phyloP scores from a whole-genome alignment of 345 rosid species.

The Mallotus nudiflorus region DNA sequence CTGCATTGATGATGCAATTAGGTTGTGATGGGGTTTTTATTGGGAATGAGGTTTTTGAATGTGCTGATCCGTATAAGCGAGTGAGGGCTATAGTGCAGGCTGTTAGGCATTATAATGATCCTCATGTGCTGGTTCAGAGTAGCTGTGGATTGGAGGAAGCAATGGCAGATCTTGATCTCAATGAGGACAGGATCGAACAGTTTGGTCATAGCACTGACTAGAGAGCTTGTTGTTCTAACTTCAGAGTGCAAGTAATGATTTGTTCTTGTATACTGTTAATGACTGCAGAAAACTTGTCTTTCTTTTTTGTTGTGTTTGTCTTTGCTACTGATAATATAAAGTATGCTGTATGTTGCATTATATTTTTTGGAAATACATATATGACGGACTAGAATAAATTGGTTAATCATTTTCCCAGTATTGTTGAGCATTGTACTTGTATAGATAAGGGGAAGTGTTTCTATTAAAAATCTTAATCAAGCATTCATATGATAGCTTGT shows the following conservation, averaged over 20 bases:
- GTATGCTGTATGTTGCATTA: constrained; percentile 5
- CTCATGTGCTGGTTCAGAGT: constrained; percentile 29
- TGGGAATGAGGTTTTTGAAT: constrained; percentile 31
- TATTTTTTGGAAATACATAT: background rate
- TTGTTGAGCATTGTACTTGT: too few relatives aligned
- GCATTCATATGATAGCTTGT: too few relatives aligned
- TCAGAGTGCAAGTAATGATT: too few relatives aligned
- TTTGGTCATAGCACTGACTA: constrained; percentile 24
- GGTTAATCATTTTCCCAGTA: too few relatives aligned
- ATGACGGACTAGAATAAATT: constrained; percentile 2
- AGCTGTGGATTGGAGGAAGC: constrained; percentile 29
- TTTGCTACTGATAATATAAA: background rate
- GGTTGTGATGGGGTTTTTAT: constrained; percentile 45
- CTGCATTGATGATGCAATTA: constrained; percentile 46
- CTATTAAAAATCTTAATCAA: too few relatives aligned
- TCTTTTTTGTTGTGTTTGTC: background rate
- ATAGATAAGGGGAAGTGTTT: too few relatives aligned
- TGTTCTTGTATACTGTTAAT: constrained; percentile 12
- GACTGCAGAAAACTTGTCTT: background rate
- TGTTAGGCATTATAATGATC: constrained; percentile 39
- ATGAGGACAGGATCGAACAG: constrained; percentile 44
- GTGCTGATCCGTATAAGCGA: constrained; percentile 30
- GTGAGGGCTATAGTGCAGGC: constrained; percentile 38
- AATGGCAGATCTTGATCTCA: constrained; percentile 29
- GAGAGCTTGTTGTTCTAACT: too few relatives aligned